Conservation (phyloP, 169 alveolate species). For the Eimeria sp. region DNA sequence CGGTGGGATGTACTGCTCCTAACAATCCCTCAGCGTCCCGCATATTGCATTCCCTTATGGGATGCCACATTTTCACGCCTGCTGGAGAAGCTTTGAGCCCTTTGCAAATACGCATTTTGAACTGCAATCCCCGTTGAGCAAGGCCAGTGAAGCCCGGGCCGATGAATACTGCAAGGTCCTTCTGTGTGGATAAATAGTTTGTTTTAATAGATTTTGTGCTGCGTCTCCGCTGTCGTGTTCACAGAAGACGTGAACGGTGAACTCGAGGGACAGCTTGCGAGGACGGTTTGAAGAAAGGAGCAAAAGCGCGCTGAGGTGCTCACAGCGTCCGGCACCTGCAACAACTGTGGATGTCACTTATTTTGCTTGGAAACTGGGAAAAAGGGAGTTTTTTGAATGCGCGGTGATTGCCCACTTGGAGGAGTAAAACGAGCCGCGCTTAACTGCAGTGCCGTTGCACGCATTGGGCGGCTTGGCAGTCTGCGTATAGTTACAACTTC, state of each 20-base stretch:
- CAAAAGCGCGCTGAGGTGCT: not conserved
- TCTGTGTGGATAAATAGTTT: no score
- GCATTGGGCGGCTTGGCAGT: not conserved
- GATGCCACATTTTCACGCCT: no score
- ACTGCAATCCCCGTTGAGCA: no score
- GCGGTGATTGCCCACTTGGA: not conserved
- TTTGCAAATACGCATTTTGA: no score
- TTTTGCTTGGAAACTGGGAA: not conserved
- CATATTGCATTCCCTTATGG: no score
- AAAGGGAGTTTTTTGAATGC: not conserved
- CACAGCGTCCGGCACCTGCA: not conserved
- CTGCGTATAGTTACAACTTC: no score
- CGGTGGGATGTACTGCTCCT: not conserved
- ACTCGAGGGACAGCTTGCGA: not conserved
- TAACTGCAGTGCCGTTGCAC: not conserved
- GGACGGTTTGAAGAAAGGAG: not conserved
- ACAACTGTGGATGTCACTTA: not conserved
- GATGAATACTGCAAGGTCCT: no score
- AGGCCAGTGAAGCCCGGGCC: no score
- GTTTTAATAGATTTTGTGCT: no score
- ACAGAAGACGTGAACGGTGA: not conserved
- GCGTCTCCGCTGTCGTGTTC: not conserved
- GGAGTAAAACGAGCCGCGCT: not conserved
- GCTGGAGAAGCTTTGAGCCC: no score
- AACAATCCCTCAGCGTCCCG: no score